Conservation (phyloP, 2,329 filamentous ascomycete species). For the Talaromyces sp. region DNA sequence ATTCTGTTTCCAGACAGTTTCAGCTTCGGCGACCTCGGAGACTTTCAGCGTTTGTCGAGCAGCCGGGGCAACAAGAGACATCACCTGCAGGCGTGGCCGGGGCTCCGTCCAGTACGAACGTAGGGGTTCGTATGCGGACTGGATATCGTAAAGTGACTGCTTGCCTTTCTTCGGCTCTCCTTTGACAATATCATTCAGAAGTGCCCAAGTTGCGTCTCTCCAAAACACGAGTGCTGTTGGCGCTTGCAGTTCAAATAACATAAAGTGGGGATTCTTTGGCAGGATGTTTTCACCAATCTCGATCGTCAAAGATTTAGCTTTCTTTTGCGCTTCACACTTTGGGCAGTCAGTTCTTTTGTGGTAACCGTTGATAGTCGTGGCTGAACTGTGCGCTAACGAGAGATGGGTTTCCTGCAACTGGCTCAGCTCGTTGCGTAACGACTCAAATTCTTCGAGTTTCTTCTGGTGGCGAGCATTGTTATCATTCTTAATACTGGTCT, state of each 20-base stretch:
- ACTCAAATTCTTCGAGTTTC: not conserved
- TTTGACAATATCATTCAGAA: not conserved
- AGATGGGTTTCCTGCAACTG: not conserved
- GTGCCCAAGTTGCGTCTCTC: not conserved
- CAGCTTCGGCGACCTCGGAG: not conserved
- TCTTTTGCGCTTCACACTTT: not conserved
- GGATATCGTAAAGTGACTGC: not conserved
- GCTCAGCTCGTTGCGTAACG: not conserved
- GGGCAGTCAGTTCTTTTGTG: not conserved
- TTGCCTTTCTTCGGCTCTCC: not conserved
- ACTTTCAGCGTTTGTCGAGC: not conserved
- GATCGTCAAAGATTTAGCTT: not conserved
- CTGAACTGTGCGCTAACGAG: not conserved
- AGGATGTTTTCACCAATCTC: not conserved
- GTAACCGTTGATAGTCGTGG: not conserved
- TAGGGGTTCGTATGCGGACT: not conserved
- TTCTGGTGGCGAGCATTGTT: not conserved
- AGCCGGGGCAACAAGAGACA: not conserved
- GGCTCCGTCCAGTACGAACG: not conserved
- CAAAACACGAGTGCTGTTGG: not conserved
- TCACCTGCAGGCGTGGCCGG: not conserved
- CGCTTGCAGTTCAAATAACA: not conserved
- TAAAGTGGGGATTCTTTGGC: not conserved
- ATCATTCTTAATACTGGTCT: not conserved
- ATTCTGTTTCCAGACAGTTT: not conserved